Percentiles rank a stretch among this genome's conserved stretches.
phyloP scores from a whole-genome alignment of 2,329 filamentous ascomycete species.

The Fusarium fujikuroi region DNA sequence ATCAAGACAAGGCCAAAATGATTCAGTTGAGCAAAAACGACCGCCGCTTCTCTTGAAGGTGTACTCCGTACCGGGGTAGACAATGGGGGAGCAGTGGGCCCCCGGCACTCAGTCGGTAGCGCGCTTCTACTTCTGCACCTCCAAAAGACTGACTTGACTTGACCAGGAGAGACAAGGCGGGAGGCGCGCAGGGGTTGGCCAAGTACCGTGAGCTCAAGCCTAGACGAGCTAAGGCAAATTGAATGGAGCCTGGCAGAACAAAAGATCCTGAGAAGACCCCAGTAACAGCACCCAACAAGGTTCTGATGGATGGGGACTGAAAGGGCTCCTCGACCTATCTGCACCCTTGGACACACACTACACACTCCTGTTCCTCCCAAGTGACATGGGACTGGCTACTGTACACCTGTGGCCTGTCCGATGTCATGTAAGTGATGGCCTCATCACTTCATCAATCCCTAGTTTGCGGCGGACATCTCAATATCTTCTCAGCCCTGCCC shows the following conservation, averaged over 20 bases:
- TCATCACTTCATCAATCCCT: slow-evolving; percentile 13
- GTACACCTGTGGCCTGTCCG: background rate
- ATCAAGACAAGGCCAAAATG: slow-evolving; percentile 11
- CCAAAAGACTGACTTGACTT: slow-evolving; percentile 10
- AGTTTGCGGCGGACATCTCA: background rate
- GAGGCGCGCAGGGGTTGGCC: slow-evolving; percentile 35
- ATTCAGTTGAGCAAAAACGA: slow-evolving; percentile 26
- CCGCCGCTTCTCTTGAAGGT: slow-evolving; percentile 13
- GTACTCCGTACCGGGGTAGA: slow-evolving; percentile 15
- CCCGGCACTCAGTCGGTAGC: slow-evolving; percentile 42
- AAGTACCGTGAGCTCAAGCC: slow-evolving; percentile 34
- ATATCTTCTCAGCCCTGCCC: slow-evolving; percentile 2
- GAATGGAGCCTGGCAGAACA: slow-evolving; percentile 30
- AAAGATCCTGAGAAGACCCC: slow-evolving; percentile 29
- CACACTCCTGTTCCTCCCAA: background rate
- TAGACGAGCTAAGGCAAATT: slow-evolving; percentile 21
- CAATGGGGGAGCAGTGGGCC: slow-evolving; percentile 32
- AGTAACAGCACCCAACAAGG: slow-evolving; percentile 12
- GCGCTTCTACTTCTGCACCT: slow-evolving; percentile 31
- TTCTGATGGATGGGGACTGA: slow-evolving; percentile 14
- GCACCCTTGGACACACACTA: background rate
- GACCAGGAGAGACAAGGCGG: slow-evolving; percentile 26
- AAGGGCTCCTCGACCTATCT: background rate
- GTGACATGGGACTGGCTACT: background rate
- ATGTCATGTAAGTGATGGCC: background rate